Evolutionary conservation across 2,329 filamentous ascomycete genomes (phyloP).

Genomic region (Colletotrichum trifolii): DNA sequence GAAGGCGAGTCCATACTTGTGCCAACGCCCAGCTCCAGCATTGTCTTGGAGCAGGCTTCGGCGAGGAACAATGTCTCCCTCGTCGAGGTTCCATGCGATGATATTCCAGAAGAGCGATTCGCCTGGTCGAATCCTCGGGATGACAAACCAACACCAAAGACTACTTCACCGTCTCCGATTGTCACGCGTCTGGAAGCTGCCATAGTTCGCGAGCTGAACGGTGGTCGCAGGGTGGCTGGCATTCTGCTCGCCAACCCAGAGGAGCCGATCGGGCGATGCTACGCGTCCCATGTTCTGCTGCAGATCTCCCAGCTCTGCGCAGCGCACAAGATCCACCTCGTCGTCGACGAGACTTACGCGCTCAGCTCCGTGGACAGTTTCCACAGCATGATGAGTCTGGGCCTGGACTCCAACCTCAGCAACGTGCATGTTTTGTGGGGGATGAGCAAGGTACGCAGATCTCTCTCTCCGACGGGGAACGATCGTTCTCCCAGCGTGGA

Average conservation of each 20-base stretch:
- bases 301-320: conserved; percentile 19
- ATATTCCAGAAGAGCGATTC: conserved; percentile 28
- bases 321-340: conserved; percentile 13
- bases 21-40: conserved; percentile 12
- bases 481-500: background rate
- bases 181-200: conserved; percentile 6
- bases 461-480: background rate
- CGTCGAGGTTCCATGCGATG: conserved; percentile 24
- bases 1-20: conserved; percentile 17
- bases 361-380: conserved; percentile 7
- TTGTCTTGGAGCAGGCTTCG: conserved; percentile 6
- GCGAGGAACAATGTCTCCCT: conserved; percentile 11
- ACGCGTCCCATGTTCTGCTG: conserved; percentile 11
- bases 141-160: background rate
- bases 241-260: conserved; percentile 19
- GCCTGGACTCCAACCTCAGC: conserved; percentile 7
- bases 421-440: conserved; percentile 29
- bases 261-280: conserved; percentile 20
- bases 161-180: background rate
- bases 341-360: conserved; percentile 26
- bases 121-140: background rate
- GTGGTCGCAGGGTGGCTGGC: conserved; percentile 1
- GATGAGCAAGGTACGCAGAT: conserved; percentile 11
- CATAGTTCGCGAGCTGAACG: conserved; percentile 6
- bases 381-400: conserved; percentile 22